phyloP scores from a whole-genome alignment of 352 stramenopile genomes.

The Pythium aristosporum region DNA sequence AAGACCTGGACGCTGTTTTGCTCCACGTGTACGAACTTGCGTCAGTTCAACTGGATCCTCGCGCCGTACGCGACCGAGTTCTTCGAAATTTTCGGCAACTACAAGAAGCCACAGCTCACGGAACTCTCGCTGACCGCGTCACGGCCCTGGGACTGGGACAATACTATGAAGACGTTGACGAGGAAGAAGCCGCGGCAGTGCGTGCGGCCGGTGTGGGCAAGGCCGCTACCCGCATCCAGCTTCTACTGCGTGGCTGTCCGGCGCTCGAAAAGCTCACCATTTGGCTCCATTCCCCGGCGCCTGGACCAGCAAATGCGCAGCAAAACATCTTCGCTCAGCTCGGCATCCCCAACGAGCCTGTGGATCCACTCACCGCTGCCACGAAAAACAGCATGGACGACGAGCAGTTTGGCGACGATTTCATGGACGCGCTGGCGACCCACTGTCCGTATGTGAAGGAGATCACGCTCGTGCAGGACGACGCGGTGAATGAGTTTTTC shows the following conservation, averaged over 20 bases:
- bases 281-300: conserved; percentile 1
- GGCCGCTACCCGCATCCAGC: background rate
- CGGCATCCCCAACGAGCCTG: no score
- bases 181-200: conserved; percentile 3
- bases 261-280: conserved; percentile 8
- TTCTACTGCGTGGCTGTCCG: conserved; percentile 11
- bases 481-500: conserved; percentile 6
- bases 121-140: conserved; percentile 5
- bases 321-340: background rate
- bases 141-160: conserved; percentile 13
- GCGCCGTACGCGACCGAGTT: no score
- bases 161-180: conserved; percentile 14
- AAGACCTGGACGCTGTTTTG: no score
- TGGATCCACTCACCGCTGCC: background rate
- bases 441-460: conserved; percentile 9
- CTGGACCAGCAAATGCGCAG: background rate
- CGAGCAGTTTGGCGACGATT: conserved; percentile 19
- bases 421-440: conserved; percentile 1
- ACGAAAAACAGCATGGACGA: conserved; percentile 18
- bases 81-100: conserved; percentile 22
- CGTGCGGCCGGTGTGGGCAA: background rate
- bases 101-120: conserved; percentile 13
- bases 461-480: conserved; percentile 4
- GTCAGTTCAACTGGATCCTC: no score
- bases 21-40: no score